phyloP scores from a whole-genome alignment of 768 basidiomycete genomes.

The Termitomyces sp. region DNA sequence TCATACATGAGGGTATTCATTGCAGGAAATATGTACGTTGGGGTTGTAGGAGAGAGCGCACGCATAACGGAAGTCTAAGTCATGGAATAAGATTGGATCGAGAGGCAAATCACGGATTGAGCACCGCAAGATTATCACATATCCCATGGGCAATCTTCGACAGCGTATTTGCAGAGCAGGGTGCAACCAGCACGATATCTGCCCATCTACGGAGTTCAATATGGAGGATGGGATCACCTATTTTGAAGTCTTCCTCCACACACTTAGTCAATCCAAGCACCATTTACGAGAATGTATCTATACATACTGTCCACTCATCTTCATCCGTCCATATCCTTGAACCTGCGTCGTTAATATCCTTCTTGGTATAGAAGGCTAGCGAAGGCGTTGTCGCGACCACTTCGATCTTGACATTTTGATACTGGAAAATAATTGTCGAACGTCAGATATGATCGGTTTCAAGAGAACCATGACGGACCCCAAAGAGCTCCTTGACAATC shows the following conservation, averaged over 20 bases:
- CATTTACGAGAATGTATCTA: neutral
- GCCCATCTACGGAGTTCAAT: conserved; percentile 95
- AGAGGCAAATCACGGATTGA: neutral
- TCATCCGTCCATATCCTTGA: conserved; percentile 81
- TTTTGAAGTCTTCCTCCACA: conserved; percentile 57
- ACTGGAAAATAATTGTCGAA: conserved; percentile 35
- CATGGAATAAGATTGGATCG: neutral
- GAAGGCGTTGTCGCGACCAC: conserved; percentile 79
- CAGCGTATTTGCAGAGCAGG: conserved; percentile 95
- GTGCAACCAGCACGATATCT: conserved; percentile 90
- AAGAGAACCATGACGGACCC: conserved; percentile 26
- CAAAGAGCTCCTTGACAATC: conserved; percentile 72
- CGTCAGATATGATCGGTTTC: neutral
- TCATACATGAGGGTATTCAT: conserved; percentile 99
- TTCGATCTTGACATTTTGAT: conserved; percentile 69
- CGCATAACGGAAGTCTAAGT: conserved; percentile 75
- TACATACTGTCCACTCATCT: conserved; percentile 88
- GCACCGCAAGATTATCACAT: conserved; percentile 87
- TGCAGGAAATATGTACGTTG: conserved; percentile 89
- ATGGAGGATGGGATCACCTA: conserved; percentile 92
- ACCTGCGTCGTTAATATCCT: conserved; percentile 43
- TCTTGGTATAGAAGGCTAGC: conserved; percentile 65
- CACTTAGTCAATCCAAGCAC: neutral
- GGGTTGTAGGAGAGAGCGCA: conserved; percentile 76
- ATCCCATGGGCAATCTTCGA: conserved; percentile 85